Conservation (phyloP, 768 basidiomycete genomes). For the Hericium coralloides region DNA sequence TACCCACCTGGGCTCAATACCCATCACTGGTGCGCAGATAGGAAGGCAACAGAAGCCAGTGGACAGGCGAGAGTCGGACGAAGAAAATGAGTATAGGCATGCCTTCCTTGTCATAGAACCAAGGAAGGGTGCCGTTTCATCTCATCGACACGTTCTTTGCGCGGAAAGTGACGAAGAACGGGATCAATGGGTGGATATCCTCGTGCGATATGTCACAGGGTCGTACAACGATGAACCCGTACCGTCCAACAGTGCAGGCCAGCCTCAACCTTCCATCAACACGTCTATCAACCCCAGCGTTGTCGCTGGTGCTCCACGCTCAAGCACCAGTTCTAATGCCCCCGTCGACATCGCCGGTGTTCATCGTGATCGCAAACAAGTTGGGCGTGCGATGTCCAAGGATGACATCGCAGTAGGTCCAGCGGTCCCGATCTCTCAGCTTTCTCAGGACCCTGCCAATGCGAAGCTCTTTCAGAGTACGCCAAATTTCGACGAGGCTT, state of each 20-base stretch:
- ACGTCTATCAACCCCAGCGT: conserved; percentile 13
- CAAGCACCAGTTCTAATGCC: conserved; percentile 44
- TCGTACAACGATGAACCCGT: conserved; percentile 66
- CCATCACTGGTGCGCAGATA: conserved; percentile 88
- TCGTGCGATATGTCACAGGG: conserved; percentile 82
- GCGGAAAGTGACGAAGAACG: conserved; percentile 93
- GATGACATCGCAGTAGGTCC: conserved; percentile 51
- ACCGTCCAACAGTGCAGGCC: conserved; percentile 21
- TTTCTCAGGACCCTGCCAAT: conserved; percentile 45
- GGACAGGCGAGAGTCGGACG: conserved; percentile 46
- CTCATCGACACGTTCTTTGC: conserved; percentile 85
- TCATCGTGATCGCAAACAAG: conserved; percentile 6
- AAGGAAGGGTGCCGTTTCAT: conserved; percentile 60
- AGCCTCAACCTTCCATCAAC: conserved; percentile 10
- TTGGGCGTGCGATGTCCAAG: conserved; percentile 36
- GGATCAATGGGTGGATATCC: conserved; percentile 90
- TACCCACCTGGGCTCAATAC: conserved; percentile 82
- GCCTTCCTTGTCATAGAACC: conserved; percentile 96
- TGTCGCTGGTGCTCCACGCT: conserved; percentile 38
- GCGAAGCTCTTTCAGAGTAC: conserved; percentile 51
- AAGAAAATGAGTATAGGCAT: conserved; percentile 92
- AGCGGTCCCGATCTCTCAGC: conserved; percentile 47
- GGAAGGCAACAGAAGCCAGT: conserved; percentile 80
- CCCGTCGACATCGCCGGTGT: conserved; percentile 17
- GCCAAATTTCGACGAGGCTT: conserved; percentile 19